Conservation (phyloP, 2,329 filamentous ascomycete species). For the Alternaria rosae region DNA sequence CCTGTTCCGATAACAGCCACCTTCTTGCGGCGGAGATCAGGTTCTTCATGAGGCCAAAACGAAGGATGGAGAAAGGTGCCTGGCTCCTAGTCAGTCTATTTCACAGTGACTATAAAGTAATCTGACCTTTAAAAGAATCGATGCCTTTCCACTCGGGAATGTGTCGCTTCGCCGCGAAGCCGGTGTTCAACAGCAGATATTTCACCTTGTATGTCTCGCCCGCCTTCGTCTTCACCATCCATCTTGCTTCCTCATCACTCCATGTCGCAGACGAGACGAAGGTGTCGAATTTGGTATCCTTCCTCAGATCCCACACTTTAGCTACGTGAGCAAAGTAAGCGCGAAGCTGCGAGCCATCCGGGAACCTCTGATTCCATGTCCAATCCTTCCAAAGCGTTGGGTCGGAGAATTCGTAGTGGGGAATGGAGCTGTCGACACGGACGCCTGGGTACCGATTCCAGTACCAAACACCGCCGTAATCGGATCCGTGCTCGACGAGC, state of each 20-base stretch:
- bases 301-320: slow-evolving; percentile 27
- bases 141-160: slow-evolving; percentile 52
- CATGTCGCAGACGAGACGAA: slow-evolving; percentile 54
- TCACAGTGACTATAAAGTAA: background rate
- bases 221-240: slow-evolving; percentile 55
- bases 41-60: slow-evolving; percentile 63
- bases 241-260: slow-evolving; percentile 47
- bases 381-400: slow-evolving; percentile 28
- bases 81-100: background rate
- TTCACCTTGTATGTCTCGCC: slow-evolving; percentile 51
- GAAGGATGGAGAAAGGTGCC: slow-evolving; percentile 61
- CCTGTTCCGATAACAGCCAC: slow-evolving; percentile 68
- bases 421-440: slow-evolving; percentile 31
- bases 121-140: slow-evolving; percentile 31
- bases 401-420: slow-evolving; percentile 34
- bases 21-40: slow-evolving; percentile 63
- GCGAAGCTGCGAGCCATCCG: slow-evolving; percentile 26
- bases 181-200: slow-evolving; percentile 58
- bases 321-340: slow-evolving; percentile 31
- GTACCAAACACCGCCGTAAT: slow-evolving; percentile 37
- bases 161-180: slow-evolving; percentile 56
- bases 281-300: slow-evolving; percentile 50
- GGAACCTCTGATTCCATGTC: slow-evolving; percentile 30
- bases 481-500: slow-evolving; percentile 26
- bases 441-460: slow-evolving; percentile 42